Conservation (phyloP, 441 rosid genomes). For the Capsella rubella region DNA sequence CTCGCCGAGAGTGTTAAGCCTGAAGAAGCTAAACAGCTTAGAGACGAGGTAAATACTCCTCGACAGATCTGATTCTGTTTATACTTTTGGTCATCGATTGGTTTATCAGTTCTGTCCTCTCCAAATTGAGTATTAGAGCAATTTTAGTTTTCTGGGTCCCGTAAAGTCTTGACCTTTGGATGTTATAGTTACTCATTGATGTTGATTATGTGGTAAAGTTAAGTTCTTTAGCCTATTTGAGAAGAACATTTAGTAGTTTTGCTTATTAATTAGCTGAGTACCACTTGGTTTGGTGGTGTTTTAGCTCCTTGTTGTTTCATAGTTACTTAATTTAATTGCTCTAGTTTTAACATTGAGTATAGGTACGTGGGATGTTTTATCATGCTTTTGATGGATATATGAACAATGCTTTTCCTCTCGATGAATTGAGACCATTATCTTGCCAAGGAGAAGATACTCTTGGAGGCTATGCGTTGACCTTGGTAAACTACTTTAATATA, state of each 20-base stretch:
- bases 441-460: conserved; percentile 94
- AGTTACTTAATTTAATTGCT: too few species aligned
- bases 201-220: neutral
- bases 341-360: neutral
- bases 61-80: conserved; percentile 26
- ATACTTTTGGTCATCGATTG: neutral
- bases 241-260: neutral
- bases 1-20: conserved; percentile 75
- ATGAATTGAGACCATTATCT: conserved; percentile 87
- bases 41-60: conserved; percentile 75
- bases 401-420: conserved; percentile 95
- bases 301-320: too few species aligned
- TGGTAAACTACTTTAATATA: conserved; percentile 53
- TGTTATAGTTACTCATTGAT: neutral
- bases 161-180: conserved; percentile 35
- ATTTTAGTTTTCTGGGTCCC: neutral
- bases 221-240: neutral
- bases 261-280: neutral
- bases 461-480: conserved; percentile 96
- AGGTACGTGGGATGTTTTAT: conserved; percentile 99
- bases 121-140: neutral
- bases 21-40: conserved; percentile 81
- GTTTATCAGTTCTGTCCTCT: neutral
- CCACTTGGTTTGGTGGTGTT: conserved; percentile 1
- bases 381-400: conserved; percentile 97